Conservation (phyloP, 164 flowering plant genomes). For the Vitis riparia region DNA sequence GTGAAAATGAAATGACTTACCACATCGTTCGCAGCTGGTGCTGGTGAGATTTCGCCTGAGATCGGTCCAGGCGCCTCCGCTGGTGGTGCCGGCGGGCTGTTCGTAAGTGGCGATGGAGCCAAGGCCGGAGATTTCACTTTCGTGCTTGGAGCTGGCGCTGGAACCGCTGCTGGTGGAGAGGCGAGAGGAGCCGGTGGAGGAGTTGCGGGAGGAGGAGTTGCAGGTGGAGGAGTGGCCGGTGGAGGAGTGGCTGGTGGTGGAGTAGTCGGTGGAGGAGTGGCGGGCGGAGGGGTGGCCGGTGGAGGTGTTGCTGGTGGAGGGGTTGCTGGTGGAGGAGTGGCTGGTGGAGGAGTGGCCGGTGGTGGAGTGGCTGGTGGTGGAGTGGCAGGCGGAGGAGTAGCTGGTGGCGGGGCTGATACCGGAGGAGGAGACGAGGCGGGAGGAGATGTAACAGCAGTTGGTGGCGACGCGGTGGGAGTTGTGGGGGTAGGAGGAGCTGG, state of each 20-base stretch:
- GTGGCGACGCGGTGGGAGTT: conserved; percentile 11
- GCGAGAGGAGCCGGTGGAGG: conserved; percentile 20
- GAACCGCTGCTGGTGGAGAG: conserved; percentile 30
- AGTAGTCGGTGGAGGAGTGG: conserved; percentile 29
- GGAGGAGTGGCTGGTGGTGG: conserved; percentile 27
- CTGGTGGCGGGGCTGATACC: conserved; percentile 11
- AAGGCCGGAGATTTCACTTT: conserved; percentile 25
- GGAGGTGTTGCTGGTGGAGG: conserved; percentile 23
- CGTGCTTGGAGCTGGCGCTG: conserved; percentile 43
- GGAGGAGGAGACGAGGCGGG: conserved; percentile 20
- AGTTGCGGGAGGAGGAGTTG: conserved; percentile 22
- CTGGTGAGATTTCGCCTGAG: conserved; percentile 21
- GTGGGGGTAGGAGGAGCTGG: conserved; percentile 29
- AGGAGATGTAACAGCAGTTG: conserved; percentile 19
- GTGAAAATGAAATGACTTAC: conserved; percentile 14
- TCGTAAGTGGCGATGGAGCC: conserved; percentile 17
- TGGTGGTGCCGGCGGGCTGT: conserved; percentile 43
- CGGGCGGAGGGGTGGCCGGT: conserved; percentile 20
- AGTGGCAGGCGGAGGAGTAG: conserved; percentile 24
- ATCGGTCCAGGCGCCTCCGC: conserved; percentile 35
- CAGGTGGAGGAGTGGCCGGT: conserved; percentile 14
- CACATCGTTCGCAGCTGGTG: conserved; percentile 28
- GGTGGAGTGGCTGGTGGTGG: conserved; percentile 29
- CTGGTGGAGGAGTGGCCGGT: conserved; percentile 26
- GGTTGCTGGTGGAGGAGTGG: conserved; percentile 17